These are phyloP conservation scores for Plasmodium vivax DNA, from an alignment of 169 alveolate species.

Conservation along the genomic window DNA sequence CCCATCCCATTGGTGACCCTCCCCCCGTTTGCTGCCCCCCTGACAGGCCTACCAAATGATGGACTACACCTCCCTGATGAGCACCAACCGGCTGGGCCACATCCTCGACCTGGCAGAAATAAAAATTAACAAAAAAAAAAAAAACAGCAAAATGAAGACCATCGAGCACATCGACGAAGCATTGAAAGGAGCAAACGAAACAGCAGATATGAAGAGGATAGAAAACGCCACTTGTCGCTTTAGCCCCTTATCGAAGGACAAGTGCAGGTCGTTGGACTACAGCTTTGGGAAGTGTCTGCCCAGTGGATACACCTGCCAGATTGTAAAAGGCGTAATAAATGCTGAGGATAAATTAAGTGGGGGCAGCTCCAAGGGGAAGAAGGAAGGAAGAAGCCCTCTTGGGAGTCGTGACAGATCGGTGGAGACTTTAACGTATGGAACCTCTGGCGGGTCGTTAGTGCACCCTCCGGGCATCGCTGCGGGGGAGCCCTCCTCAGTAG, in stretches of 20 bases:
- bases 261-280: neutral
- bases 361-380: neutral
- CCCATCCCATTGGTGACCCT: neutral
- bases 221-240: neutral
- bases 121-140: slow-evolving; percentile 44
- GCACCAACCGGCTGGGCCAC: slow-evolving; percentile 77
- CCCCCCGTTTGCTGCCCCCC: neutral
- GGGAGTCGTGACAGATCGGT: neutral
- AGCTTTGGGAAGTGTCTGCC: neutral
- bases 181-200: neutral
- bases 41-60: slow-evolving; percentile 76
- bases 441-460: neutral
- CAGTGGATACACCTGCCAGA: neutral
- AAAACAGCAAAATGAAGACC: slow-evolving; percentile 12
- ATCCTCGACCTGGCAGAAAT: slow-evolving; percentile 78
- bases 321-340: neutral
- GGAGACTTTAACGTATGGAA: neutral
- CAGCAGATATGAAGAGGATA: slow-evolving; percentile 1
- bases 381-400: neutral
- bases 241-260: neutral
- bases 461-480: neutral
- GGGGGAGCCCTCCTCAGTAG: neutral
- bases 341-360: neutral
- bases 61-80: slow-evolving; percentile 78
- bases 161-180: slow-evolving; percentile 30